Evolutionary conservation across 139 green algal genomes (phyloP).

Genomic region (Coelastrella sp.): DNA sequence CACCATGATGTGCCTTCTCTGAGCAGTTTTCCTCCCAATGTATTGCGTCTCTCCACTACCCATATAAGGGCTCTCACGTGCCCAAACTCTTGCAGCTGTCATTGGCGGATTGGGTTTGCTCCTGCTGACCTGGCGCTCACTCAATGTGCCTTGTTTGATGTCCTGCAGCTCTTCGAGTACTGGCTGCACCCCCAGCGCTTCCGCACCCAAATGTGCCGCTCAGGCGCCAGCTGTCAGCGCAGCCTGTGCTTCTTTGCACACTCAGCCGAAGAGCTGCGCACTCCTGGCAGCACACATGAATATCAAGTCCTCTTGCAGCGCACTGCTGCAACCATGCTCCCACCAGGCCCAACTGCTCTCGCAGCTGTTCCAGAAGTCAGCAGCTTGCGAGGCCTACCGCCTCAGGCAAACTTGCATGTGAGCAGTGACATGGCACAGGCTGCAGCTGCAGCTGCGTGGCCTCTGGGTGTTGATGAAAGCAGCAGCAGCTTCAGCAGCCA

Average conservation of each 20-base stretch:
- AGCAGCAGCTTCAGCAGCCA: conserved; percentile 2
- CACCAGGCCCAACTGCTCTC: background rate
- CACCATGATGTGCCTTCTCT: too few relatives aligned
- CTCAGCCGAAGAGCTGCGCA: conserved; percentile 20
- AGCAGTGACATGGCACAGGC: background rate
- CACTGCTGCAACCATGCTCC: background rate
- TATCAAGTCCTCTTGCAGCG: background rate
- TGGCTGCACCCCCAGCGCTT: conserved; percentile 92
- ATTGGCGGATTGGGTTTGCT: too few relatives aligned
- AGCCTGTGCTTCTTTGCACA: conserved; percentile 47
- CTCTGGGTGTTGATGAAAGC: background rate
- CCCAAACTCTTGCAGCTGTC: too few relatives aligned
- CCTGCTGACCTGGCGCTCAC: too few relatives aligned
- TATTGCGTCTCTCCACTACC: too few relatives aligned
- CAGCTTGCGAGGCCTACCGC: background rate
- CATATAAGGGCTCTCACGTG: too few relatives aligned
- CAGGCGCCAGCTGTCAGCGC: conserved; percentile 2
- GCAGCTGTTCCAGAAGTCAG: background rate
- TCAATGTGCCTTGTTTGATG: too few relatives aligned
- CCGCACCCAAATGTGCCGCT: conserved; percentile 88
- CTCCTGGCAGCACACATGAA: background rate
- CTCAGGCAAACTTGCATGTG: background rate
- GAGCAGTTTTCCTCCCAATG: too few relatives aligned
- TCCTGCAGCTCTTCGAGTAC: conserved; percentile 73
- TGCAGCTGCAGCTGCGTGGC: background rate